Evolutionary conservation across 352 stramenopile genomes (phyloP).

Genomic region (Hyaloperonospora arabidopsidis): DNA sequence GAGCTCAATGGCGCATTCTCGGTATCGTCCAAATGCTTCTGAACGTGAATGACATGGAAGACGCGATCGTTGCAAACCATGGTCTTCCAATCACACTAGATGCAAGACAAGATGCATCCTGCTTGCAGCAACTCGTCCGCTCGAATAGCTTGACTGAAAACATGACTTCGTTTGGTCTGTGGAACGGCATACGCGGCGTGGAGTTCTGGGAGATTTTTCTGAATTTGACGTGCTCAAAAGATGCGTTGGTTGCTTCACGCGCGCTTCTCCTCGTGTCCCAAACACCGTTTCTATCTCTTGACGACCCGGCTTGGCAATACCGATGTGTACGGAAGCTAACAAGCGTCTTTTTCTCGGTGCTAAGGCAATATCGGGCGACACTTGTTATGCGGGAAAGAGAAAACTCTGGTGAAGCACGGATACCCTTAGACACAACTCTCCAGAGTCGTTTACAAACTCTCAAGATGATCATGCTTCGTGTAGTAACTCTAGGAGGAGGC

Average conservation of each 20-base stretch:
- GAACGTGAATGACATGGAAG: constrained; percentile 18
- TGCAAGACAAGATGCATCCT: constrained; percentile 7
- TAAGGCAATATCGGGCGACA: constrained; percentile 42
- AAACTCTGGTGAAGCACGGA: constrained; percentile 5
- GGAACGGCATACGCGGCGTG: constrained; percentile 41
- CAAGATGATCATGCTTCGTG: constrained; percentile 41
- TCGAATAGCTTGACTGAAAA: constrained; percentile 30
- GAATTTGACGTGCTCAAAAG: constrained; percentile 38
- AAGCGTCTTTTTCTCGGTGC: constrained; percentile 43
- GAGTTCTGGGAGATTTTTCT: constrained; percentile 60
- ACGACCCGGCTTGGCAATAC: constrained; percentile 72
- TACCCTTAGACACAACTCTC: constrained; percentile 6
- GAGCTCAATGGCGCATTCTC: constrained; percentile 30
- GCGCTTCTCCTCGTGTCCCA: constrained; percentile 45
- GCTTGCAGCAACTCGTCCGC: constrained; percentile 28
- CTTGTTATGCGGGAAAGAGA: constrained; percentile 26
- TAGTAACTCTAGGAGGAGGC: constrained; percentile 46
- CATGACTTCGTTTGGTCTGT: constrained; percentile 35
- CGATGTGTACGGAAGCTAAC: constrained; percentile 55
- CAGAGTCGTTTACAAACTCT: constrained; percentile 35
- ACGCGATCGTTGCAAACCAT: constrained; percentile 5
- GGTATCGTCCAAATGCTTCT: constrained; percentile 36
- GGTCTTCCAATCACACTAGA: constrained; percentile 21
- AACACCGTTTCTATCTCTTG: constrained; percentile 55
- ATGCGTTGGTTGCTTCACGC: constrained; percentile 31